Conservation (phyloP, 31 red algal genomes). For the Porphyra umbilicalis region DNA sequence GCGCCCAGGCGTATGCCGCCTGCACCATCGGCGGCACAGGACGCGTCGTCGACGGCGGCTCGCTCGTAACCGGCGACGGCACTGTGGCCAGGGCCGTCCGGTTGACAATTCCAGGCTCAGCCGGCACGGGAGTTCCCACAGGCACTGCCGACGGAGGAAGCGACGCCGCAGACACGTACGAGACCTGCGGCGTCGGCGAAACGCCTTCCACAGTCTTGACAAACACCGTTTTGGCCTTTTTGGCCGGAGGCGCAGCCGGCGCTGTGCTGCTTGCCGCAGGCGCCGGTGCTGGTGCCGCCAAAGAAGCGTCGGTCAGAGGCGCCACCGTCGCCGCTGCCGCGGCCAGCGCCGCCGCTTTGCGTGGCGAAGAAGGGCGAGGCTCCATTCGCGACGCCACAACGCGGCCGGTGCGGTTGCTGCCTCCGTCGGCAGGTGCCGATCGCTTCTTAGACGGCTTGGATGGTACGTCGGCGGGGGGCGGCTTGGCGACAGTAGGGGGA, state of each 20-base stretch:
- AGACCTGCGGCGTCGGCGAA: not conserved
- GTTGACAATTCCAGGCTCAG: not conserved
- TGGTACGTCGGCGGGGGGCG: not conserved
- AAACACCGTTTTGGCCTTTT: not conserved
- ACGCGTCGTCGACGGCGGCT: not conserved
- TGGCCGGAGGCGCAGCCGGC: not conserved
- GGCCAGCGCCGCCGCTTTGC: no score
- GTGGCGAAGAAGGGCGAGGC: not conserved
- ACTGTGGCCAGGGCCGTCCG: not conserved
- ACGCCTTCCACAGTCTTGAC: not conserved
- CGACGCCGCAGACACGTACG: not conserved
- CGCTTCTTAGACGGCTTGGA: not conserved
- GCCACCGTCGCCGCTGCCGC: no score
- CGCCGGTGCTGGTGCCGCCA: no score
- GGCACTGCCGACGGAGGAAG: no score
- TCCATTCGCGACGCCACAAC: not conserved
- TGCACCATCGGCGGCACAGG: not conserved
- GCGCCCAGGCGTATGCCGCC: not conserved
- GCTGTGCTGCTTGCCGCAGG: not conserved
- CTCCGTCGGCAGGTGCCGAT: not conserved
- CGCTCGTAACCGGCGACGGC: not conserved
- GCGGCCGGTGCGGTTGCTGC: no score
- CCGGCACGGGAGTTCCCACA: no score
- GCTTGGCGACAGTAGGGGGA: not conserved
- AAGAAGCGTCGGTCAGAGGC: not conserved